These are phyloP conservation scores for Apiotrichum veenhuisii DNA, from an alignment of 1,284 basidiomycete species.

Conservation along the genomic window DNA sequence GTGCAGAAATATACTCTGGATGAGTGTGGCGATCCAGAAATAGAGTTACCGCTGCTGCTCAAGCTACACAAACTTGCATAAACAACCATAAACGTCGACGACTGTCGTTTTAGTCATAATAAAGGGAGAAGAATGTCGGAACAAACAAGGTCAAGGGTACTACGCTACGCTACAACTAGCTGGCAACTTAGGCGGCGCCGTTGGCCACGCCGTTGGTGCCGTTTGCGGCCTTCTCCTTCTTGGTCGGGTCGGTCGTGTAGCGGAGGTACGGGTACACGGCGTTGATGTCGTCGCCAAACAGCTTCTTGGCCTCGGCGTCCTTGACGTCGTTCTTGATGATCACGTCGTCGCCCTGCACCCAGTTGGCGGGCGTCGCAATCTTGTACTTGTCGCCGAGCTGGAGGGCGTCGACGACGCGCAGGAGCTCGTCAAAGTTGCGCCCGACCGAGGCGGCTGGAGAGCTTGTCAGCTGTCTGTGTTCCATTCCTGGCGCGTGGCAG, in stretches of 20 bases:
- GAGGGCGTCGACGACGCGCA: slow-evolving; percentile 79
- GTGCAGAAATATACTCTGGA: too few relatives aligned
- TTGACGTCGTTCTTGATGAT: slow-evolving; percentile 87
- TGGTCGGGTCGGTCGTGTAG: slow-evolving; percentile 50
- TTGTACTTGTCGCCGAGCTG: slow-evolving; percentile 88
- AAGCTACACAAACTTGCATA: too few relatives aligned
- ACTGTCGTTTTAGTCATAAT: too few relatives aligned
- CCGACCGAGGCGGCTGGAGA: slow-evolving; percentile 65
- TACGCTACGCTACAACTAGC: too few relatives aligned
- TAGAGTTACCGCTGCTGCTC: too few relatives aligned
- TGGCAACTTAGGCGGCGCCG: too few relatives aligned
- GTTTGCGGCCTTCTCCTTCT: slow-evolving; percentile 18
- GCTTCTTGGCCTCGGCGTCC: slow-evolving; percentile 79
- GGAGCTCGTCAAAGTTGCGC: slow-evolving; percentile 69
- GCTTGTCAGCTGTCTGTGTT: too few relatives aligned
- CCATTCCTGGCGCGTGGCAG: too few relatives aligned
- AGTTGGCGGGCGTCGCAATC: slow-evolving; percentile 12
- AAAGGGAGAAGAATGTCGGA: too few relatives aligned
- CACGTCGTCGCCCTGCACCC: slow-evolving; percentile 64
- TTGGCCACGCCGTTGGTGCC: not conserved
- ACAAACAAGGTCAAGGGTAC: too few relatives aligned
- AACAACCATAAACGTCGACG: too few relatives aligned
- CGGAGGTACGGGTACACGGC: slow-evolving; percentile 55
- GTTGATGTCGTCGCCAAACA: slow-evolving; percentile 53
- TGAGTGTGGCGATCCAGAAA: too few relatives aligned